Conservation (phyloP, 83 land plant genomes). For the Larix sibirica region DNA sequence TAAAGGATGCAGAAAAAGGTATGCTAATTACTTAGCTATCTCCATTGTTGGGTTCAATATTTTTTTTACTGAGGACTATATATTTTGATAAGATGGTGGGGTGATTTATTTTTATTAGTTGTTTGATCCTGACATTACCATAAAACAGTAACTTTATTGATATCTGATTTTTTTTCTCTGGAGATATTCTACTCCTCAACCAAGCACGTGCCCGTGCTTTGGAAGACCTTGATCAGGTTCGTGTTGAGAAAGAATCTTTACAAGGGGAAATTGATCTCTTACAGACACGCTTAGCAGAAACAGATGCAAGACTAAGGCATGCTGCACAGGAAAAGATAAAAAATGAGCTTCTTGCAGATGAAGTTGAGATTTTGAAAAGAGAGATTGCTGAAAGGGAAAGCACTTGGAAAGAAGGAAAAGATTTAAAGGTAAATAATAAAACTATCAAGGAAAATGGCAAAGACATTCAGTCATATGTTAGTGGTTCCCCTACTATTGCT, state of each 20-base stretch:
- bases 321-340: constrained; percentile 76
- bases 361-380: constrained; percentile 49
- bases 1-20: constrained; percentile 93
- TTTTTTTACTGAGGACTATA: neutral
- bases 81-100: neutral
- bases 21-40: constrained; percentile 20
- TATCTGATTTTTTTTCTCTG: neutral
- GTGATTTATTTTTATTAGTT: constrained; percentile 1
- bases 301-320: constrained; percentile 69
- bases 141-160: neutral
- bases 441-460: constrained; percentile 10
- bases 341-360: constrained; percentile 61
- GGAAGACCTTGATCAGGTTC: constrained; percentile 74
- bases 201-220: constrained; percentile 81
- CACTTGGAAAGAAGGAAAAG: constrained; percentile 8
- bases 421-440: constrained; percentile 15
- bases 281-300: constrained; percentile 74
- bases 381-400: constrained; percentile 42
- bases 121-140: neutral
- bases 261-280: constrained; percentile 71
- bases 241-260: constrained; percentile 68
- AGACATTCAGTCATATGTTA: constrained; percentile 9
- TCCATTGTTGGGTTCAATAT: neutral
- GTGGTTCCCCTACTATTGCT: constrained; percentile 27
- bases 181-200: constrained; percentile 89